Evolutionary conservation across 2,329 filamentous ascomycete genomes (phyloP), one percentile per base, ranked within the genome.

Genomic region (Immersiporthe knoxdaviesiana): DNA sequence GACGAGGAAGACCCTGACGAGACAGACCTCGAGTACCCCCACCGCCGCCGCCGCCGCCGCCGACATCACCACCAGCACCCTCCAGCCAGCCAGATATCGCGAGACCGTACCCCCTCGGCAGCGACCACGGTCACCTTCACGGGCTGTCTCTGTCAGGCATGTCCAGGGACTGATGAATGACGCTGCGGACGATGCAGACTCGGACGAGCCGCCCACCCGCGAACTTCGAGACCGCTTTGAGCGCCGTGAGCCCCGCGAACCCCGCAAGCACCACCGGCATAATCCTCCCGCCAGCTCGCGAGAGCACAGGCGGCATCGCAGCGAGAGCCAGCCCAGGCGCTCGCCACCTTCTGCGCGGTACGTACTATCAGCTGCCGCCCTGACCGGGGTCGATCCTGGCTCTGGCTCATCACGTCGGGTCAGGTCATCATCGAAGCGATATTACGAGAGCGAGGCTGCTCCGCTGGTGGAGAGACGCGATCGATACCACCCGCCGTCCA

Each of bases 381-480:
- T 66, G 5, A 58, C 60, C 44, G 66, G 58, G 30, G 37, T 41
- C 24, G 50, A 54, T 65, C 52, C 63, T 61, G 58, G 63, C 64
- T 64, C 63, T 61, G 58, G 63, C 64, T 64, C 60, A 68, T 72
- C 41, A 47, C 58, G 64, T 50, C 63, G 58, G 59, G 56, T 61
- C 35, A 74, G 72, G 61, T 70, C 72, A 12, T 73, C 59, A 18
- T 66, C 73, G 32, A 73, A 70, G 65, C 73, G 71, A 50, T 72
- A 75, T 27, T 75, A 76, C 62, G 73, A 75, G 50, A 79, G 79
- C 10, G 80, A 80, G 56, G 71, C 72, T 44, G 65, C n/a, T n/a
- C n/a, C 70, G 35, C 76, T 77, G 47, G 35, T 74, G 37, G 76
- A 77, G n/a, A 79, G 75, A 68, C 61, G 63, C 27, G 69, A 67